These are phyloP conservation scores for Pestalotiopsis fici DNA, from an alignment of 2,329 filamentous ascomycete species.

Conservation along the genomic window DNA sequence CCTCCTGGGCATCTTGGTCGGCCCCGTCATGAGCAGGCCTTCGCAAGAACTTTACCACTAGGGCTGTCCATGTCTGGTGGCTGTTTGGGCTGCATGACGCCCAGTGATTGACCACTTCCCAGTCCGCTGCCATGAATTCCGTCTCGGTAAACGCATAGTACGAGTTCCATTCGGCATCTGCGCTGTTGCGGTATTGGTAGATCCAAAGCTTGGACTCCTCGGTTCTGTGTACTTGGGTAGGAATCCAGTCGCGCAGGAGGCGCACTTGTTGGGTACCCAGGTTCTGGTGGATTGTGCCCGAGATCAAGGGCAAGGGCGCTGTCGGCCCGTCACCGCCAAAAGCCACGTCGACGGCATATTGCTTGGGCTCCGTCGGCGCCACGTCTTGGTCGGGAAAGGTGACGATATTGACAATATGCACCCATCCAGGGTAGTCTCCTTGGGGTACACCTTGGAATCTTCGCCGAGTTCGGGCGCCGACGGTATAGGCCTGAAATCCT, in stretches of 20 bases:
- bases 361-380: slow-evolving; percentile 27
- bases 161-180: slow-evolving; percentile 53
- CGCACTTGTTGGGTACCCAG: slow-evolving; percentile 58
- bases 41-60: slow-evolving; percentile 57
- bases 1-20: too few species aligned
- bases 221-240: slow-evolving; percentile 39
- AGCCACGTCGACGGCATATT: slow-evolving; percentile 60
- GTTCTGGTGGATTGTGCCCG: slow-evolving; percentile 43
- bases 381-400: slow-evolving; percentile 37
- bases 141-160: slow-evolving; percentile 67
- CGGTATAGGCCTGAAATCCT: slow-evolving; percentile 56
- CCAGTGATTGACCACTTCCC: slow-evolving; percentile 59
- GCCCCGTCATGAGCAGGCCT: slow-evolving; percentile 40
- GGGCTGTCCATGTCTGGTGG: slow-evolving; percentile 55
- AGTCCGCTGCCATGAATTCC: slow-evolving; percentile 65
- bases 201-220: slow-evolving; percentile 58
- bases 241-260: slow-evolving; percentile 49
- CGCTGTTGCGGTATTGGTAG: slow-evolving; percentile 57
- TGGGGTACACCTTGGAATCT: slow-evolving; percentile 40
- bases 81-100: slow-evolving; percentile 49
- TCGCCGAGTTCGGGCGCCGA: slow-evolving; percentile 51
- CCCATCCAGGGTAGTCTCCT: slow-evolving; percentile 51
- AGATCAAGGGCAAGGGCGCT: slow-evolving; percentile 54
- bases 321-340: slow-evolving; percentile 66
- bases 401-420: slow-evolving; percentile 64